These are phyloP conservation scores for Podaxis sp. DNA, from an alignment of 768 basidiomycete genomes.

Conservation along the genomic window DNA sequence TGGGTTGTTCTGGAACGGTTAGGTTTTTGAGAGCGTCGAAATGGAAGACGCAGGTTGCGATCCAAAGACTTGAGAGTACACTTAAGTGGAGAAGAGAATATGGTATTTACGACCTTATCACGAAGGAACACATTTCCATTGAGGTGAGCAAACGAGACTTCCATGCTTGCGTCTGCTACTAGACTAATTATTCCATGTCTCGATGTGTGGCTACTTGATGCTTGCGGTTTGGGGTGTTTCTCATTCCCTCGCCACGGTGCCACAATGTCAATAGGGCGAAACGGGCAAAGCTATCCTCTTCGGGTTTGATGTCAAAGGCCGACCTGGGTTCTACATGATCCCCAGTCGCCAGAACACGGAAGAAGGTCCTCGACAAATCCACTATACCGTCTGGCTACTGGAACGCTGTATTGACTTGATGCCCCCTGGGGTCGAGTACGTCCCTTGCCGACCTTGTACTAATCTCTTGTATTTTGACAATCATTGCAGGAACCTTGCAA, in stretches of 20 bases:
- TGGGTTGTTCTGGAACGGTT: background rate
- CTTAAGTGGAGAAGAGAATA: constrained; percentile 41
- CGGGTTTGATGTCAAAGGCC: constrained; percentile 66
- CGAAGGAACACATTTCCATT: constrained; percentile 62
- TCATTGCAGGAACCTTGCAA: constrained; percentile 51
- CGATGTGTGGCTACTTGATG: background rate
- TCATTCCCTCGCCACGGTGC: background rate
- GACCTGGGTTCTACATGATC: constrained; percentile 71
- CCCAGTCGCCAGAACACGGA: constrained; percentile 77
- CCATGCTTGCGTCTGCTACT: background rate
- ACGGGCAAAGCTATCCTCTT: constrained; percentile 83
- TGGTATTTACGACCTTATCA: constrained; percentile 64
- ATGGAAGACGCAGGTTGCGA: constrained; percentile 8
- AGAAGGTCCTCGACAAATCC: constrained; percentile 63
- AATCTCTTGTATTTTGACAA: background rate
- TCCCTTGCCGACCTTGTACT: constrained; percentile 9
- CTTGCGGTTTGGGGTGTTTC: background rate
- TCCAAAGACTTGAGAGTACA: constrained; percentile 10
- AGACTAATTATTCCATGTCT: background rate
- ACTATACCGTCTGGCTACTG: constrained; percentile 73
- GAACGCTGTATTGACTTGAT: constrained; percentile 78
- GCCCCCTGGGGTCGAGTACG: constrained; percentile 80
- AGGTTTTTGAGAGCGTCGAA: constrained; percentile 11
- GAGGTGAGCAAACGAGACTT: constrained; percentile 47
- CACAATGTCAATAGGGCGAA: constrained; percentile 43